Evolutionary conservation across 2,329 filamentous ascomycete species (phyloP), one percentile per base, ranked within the genome.

Genomic region (Periconia sp.): DNA sequence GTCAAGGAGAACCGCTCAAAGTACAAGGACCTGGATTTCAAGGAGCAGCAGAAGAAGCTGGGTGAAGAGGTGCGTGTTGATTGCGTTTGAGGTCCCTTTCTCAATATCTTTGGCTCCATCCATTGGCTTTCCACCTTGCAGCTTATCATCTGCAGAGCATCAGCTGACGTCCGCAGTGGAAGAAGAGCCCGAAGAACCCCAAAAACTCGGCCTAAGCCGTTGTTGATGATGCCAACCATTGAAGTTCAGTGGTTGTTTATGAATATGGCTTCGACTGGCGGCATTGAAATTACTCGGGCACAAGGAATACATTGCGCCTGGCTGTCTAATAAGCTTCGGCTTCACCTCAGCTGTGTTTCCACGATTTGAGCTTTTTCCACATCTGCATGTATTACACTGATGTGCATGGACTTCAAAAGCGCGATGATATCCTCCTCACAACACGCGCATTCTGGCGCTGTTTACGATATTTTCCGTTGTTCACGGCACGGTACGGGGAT

Each of bases 41-140:
- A 63, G 44, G 70, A 73, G 43, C 68, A 72, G 54, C 68, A 72
- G 54, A 72, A 74, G 61, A 67, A 65, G 56, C 61, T 74, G 9
- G 70, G 71, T 43, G 68, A 68, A 56, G 61, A 68, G 49, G 71
- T 70, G 64, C 19, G 69, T 61, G 7, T 23, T 8, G 27, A 20
- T 27, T 27, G 23, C 23, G 23, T 27, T 8, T 27, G 8, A 27
- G 8, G 3, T 27, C 23, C 23, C 23, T 27, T n/a, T 27, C 23
- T 27, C 23, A 27, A 27, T 5, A 27, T 27, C 23, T 27, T 27
- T 27, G 23, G 23, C 23, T 27, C 23, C 23, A 3, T 27, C 23
- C 23, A 27, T 27, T 3, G 23, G 33, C 3, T 37, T 14, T 37
- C 33, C 33, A n/a, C 33, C 13, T 3, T 37, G 33, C 10, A n/a